phyloP scores from a whole-genome alignment of 73 alveolate species.

The Stentor coeruleus region DNA sequence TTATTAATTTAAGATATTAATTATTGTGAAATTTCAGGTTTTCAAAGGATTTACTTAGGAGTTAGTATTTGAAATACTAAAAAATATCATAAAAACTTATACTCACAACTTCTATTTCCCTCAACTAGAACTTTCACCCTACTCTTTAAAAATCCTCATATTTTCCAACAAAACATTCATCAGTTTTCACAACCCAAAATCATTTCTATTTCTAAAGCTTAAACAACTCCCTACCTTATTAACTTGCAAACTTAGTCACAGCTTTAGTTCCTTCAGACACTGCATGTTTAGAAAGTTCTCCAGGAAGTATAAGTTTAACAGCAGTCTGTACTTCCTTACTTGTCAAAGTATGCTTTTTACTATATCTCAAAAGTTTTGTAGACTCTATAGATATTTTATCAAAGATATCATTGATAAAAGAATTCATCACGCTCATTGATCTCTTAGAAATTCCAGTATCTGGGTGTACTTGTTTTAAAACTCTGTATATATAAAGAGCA shows the following conservation, averaged over 20 bases:
- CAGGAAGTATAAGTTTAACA: conserved; percentile 28
- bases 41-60: no score
- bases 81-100: no score
- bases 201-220: no score
- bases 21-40: no score
- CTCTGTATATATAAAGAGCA: background rate
- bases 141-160: no score
- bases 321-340: conserved; percentile 32
- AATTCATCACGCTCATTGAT: conserved; percentile 1
- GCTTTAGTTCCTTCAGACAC: conserved; percentile 34
- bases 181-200: no score
- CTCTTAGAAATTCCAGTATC: background rate
- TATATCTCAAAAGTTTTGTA: conserved; percentile 16
- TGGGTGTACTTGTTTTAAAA: background rate
- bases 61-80: no score
- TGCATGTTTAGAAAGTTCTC: conserved; percentile 34
- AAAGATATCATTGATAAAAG: conserved; percentile 9
- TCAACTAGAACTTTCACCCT: no score
- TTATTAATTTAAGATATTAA: background rate
- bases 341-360: conserved; percentile 7
- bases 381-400: conserved; percentile 24
- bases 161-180: no score
- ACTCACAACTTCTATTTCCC: no score
- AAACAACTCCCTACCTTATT: background rate
- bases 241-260: conserved; percentile 20